Evolutionary conservation across 805 yeast species (phyloP).

Genomic region (Citeromyces matritensis): DNA sequence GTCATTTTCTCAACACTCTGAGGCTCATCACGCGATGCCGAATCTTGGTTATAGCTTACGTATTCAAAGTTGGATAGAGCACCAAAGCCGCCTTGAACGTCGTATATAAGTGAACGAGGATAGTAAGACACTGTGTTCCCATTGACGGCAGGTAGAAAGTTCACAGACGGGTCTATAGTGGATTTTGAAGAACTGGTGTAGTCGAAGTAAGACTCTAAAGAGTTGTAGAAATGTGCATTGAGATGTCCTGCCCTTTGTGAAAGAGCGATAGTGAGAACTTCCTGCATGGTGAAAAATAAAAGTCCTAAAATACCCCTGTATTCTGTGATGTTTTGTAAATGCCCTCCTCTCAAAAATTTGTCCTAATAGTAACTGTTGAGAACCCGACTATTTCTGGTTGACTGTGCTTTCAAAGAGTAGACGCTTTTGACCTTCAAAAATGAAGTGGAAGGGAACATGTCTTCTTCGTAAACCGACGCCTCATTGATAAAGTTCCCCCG

Average conservation of each 20-base stretch:
- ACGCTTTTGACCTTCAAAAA: no score
- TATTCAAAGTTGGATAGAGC: slow-evolving; percentile 42
- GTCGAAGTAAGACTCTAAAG: slow-evolving; percentile 56
- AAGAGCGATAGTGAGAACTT: slow-evolving; percentile 54
- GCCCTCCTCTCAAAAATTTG: background rate
- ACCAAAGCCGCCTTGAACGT: slow-evolving; percentile 65
- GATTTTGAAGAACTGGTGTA: slow-evolving; percentile 17
- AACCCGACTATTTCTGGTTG: no score
- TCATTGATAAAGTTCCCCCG: no score
- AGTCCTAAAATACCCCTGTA: background rate
- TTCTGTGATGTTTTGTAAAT: background rate
- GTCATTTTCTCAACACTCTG: slow-evolving; percentile 9
- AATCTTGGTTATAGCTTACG: slow-evolving; percentile 10
- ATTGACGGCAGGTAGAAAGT: slow-evolving; percentile 24
- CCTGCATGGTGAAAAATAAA: slow-evolving; percentile 37
- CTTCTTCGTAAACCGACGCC: no score
- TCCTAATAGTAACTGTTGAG: background rate
- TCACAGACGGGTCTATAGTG: slow-evolving; percentile 26
- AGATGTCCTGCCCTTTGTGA: slow-evolving; percentile 67
- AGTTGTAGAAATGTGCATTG: slow-evolving; percentile 68
- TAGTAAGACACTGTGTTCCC: slow-evolving; percentile 41
- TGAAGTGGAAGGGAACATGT: no score
- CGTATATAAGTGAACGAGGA: slow-evolving; percentile 82
- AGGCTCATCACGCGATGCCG: slow-evolving; percentile 4
- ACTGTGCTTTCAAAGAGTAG: no score